These are phyloP conservation scores for Hypoxylon sp. DNA, from an alignment of 2,329 filamentous ascomycete genomes.

Conservation along the genomic window DNA sequence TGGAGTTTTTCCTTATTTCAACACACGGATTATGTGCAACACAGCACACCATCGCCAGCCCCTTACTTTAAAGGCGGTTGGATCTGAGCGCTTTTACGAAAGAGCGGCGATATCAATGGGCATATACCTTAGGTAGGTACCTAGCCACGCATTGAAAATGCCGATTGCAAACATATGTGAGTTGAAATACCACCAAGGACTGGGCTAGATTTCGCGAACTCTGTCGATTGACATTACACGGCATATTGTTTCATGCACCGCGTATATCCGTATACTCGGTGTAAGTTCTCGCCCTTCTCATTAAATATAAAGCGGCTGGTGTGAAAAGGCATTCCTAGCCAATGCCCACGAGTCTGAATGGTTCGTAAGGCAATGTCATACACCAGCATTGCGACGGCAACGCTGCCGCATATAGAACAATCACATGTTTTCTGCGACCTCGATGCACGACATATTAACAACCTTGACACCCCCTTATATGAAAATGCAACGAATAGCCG, in stretches of 20 bases:
- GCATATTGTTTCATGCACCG: conserved; percentile 29
- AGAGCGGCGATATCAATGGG: not conserved
- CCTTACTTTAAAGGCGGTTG: conserved; percentile 13
- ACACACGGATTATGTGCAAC: not conserved
- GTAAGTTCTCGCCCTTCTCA: conserved; percentile 21
- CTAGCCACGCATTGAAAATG: conserved; percentile 12
- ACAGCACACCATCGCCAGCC: conserved; percentile 5
- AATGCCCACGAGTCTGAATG: conserved; percentile 19
- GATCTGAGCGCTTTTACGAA: conserved; percentile 2
- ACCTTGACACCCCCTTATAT: conserved; percentile 3
- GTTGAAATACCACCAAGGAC: conserved; percentile 13
- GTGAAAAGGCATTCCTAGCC: conserved; percentile 25
- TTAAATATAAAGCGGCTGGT: conserved; percentile 13
- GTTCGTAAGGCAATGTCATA: conserved; percentile 25
- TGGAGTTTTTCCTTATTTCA: not conserved
- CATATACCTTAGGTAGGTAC: too few species aligned
- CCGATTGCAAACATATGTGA: conserved; percentile 10
- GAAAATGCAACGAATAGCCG: conserved; percentile 14
- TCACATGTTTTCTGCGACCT: conserved; percentile 32
- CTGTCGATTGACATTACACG: conserved; percentile 25
- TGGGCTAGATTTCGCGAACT: conserved; percentile 28
- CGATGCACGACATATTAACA: conserved; percentile 24
- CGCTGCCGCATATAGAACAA: conserved; percentile 22
- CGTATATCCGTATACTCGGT: conserved; percentile 11
- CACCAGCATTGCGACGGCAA: conserved; percentile 7